Base-by-base conservation (phyloP, 2,329 filamentous ascomycete species). In the Fusarium humuli region DNA sequence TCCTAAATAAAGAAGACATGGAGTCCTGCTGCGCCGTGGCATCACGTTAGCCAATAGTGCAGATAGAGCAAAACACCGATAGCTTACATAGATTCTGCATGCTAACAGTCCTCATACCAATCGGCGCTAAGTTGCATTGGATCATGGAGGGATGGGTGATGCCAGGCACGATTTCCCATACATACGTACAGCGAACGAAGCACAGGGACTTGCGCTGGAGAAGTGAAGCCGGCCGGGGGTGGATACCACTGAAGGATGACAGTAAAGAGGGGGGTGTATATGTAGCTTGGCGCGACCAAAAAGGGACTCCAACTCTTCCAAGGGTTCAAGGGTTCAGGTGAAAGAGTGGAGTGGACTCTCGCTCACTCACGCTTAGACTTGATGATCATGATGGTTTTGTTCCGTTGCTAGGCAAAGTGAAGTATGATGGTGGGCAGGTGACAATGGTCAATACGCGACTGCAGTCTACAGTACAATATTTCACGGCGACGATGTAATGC, bases 151-250 rank as follows among this genome's bases (percentile, higher is more conserved):
- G 52, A 58, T 45, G 64, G 73, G 65, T 65, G 69, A 71, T 73
- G 71, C 53, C 73, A 75, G 73, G 69, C 61, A 75, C 73, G 55
- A 67, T 62, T 62, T 29, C 20, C 63, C 67, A 72, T 58, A 54
- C 52, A 54, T 37, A 37, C 52, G 50, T 37, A 37, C 34, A 37
- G 34, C 34, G 34, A 37, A 46, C n/a, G n/a, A 41, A 53, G 49
- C 32, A 37, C 42, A 56, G 53, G 25, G 53, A 37, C 20, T 50
- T 59, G 57, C 44, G 41, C 42, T 46, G 29, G 20, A 69, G 46
- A 52, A 41, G 61, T 52, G 46, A 65, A 56, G 54, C 37, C 42
- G 34, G 37, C 60, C n/a, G 55, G 64, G 57, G 55, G 63, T 57
- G 63, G 62, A 37, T 41, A 58, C 52, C 42, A 37, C 18, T 37